Evolutionary conservation across 1,139 yeast species (phyloP), one percentile per base, ranked within the genome.

Genomic region (Ogataea hybrid): DNA sequence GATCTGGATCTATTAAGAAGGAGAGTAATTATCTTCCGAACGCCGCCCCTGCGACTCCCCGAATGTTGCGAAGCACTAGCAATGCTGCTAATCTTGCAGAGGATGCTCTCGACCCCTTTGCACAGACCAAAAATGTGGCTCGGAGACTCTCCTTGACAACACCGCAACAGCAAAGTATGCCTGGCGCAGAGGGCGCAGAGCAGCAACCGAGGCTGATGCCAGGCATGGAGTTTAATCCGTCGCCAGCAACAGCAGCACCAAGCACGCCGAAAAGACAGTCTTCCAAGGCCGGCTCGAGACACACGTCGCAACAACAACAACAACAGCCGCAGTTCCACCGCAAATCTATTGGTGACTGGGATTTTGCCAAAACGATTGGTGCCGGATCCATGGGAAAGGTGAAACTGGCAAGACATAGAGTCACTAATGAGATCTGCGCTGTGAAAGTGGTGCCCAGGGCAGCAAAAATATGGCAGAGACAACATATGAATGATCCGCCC

Each of bases 311-410:
- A 14, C 59, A 50, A 25, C 48, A 42, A 14, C 59, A 50, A 25
- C n/a, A n/a, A n/a, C n/a, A n/a, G n/a, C 76, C 69, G 47, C 89
- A 83, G 53, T 84, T 84, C 57, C 90, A 89, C 61, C 77, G 97
- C 51, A 83, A 84, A 49, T 77, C 96, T 5, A 84, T 92, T 43
- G 99, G 98, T 14, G 97, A 94, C 53, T 92, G 98, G 98, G 95
- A 87, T 57, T 90, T 92, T 55, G 76, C 88, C 47, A 89, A 89
- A 62, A 89, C 97, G 1, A 87, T 92, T 37, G 99, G 99, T 38
- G 96, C 97, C 4, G 98, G 99, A 3, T 87, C 96, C 1, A 92
- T 94, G 98, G 99, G 99, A 44, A 95, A 92, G 63, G 99, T 92
- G 39, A 94, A 94, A 64, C 71, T 92, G 35, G 97, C 97, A 2